These are phyloP conservation scores for Leccinum obscurum DNA, from an alignment of 768 basidiomycete genomes.

Conservation along the genomic window DNA sequence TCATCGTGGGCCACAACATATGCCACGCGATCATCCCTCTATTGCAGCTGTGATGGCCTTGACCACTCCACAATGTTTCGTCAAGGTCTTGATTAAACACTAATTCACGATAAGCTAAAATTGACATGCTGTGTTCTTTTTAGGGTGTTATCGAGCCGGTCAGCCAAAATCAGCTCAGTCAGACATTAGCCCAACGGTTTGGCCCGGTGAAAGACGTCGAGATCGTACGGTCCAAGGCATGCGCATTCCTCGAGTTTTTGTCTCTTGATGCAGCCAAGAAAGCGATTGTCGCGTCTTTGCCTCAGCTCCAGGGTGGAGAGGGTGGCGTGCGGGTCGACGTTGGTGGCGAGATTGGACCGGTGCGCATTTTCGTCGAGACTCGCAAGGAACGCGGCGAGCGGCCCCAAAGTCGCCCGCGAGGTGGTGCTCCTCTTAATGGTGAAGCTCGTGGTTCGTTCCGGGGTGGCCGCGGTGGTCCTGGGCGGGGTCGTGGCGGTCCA, in stretches of 20 bases:
- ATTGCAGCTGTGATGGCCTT: constrained; percentile 60
- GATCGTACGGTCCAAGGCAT: constrained; percentile 84
- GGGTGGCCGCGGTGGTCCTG: constrained; percentile 45
- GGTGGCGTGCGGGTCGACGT: constrained; percentile 82
- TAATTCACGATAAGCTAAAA: neutral
- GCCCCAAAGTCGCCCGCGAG: constrained; percentile 58
- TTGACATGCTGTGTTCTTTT: constrained; percentile 11
- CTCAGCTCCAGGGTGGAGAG: constrained; percentile 73
- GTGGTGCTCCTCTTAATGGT: constrained; percentile 56
- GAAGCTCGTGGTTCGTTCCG: constrained; percentile 47
- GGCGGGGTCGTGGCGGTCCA: constrained; percentile 43
- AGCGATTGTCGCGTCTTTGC: constrained; percentile 77
- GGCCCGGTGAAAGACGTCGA: constrained; percentile 86
- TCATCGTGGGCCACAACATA: constrained; percentile 38
- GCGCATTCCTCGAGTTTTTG: constrained; percentile 91
- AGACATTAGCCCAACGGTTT: constrained; percentile 59
- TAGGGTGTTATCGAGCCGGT: constrained; percentile 76
- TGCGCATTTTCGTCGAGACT: constrained; percentile 78
- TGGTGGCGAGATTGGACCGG: constrained; percentile 49
- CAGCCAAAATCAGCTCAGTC: constrained; percentile 48
- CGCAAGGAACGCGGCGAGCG: constrained; percentile 91
- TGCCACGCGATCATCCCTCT: constrained; percentile 44
- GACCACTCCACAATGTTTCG: constrained; percentile 80
- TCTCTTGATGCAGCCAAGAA: constrained; percentile 77
- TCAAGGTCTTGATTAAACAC: constrained; percentile 62